Percentiles rank a stretch among this genome's conserved stretches.
phyloP scores from a whole-genome alignment of 2,329 filamentous ascomycete species.

The Zalaria obscura region DNA sequence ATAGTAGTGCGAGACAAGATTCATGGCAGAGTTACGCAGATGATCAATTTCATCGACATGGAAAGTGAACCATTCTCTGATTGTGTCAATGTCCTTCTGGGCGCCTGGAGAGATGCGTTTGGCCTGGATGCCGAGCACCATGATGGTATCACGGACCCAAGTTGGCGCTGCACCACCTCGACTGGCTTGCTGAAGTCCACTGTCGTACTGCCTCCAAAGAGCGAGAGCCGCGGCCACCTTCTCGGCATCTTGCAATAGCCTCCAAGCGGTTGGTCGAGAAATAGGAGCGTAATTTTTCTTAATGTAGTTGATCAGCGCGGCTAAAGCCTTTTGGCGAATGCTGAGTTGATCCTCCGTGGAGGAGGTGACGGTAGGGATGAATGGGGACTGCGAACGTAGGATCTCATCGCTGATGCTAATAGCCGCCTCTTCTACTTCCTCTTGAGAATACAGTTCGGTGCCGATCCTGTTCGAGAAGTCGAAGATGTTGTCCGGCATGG shows the following conservation, averaged over 20 bases:
- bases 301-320: conserved; percentile 60
- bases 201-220: conserved; percentile 73
- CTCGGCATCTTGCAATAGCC: conserved; percentile 76
- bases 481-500: conserved; percentile 71
- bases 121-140: background rate
- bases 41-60: conserved; percentile 35
- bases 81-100: conserved; percentile 1
- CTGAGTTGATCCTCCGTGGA: conserved; percentile 72
- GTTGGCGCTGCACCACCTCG: background rate
- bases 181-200: conserved; percentile 55
- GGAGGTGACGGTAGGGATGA: conserved; percentile 53
- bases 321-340: conserved; percentile 57
- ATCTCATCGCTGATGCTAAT: conserved; percentile 69
- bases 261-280: conserved; percentile 58
- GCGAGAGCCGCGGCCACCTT: conserved; percentile 68
- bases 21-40: conserved; percentile 3
- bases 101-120: background rate
- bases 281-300: conserved; percentile 49
- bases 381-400: conserved; percentile 59
- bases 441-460: conserved; percentile 45
- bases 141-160: conserved; percentile 3
- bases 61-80: conserved; percentile 10
- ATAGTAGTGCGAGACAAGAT: conserved; percentile 46
- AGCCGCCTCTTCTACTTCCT: conserved; percentile 65
- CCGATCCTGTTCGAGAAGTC: conserved; percentile 59